Conservation (phyloP, 768 basidiomycete genomes). For the Amyloporia xantha region DNA sequence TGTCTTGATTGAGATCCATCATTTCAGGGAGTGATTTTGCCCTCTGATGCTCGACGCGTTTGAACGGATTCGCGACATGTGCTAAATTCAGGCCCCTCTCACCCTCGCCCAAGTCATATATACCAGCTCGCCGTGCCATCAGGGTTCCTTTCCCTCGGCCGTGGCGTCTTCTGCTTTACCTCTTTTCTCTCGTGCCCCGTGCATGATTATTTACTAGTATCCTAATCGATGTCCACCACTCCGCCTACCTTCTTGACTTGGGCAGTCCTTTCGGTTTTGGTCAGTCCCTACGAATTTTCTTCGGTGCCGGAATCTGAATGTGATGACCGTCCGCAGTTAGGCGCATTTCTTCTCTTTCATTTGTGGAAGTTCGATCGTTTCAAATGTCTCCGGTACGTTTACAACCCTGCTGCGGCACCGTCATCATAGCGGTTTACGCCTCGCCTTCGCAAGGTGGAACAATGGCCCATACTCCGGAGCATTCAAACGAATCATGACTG, state of each 20-base stretch:
- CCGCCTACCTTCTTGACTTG: constrained; percentile 59
- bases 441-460: constrained; percentile 49
- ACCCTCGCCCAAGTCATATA: too few relatives aligned
- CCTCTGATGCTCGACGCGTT: too few relatives aligned
- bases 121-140: not conserved
- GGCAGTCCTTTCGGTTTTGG: constrained; percentile 47
- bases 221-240: constrained; percentile 27
- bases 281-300: constrained; percentile 27
- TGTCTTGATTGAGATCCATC: too few relatives aligned
- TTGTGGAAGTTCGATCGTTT: constrained; percentile 79
- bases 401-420: not conserved
- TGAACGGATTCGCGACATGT: not conserved
- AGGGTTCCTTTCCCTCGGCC: not conserved
- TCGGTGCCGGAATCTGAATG: not conserved
- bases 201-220: not conserved
- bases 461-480: constrained; percentile 60
- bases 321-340: constrained; percentile 36
- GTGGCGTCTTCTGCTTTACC: not conserved
- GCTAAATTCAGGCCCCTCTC: not conserved
- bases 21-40: too few relatives aligned
- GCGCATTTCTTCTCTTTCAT: constrained; percentile 60
- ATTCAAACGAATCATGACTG: constrained; percentile 84
- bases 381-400: constrained; percentile 55
- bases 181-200: not conserved
- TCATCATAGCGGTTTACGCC: not conserved